These are phyloP conservation scores for Arctium minus DNA, from an alignment of 129 eudicot species.

Conservation along the genomic window DNA sequence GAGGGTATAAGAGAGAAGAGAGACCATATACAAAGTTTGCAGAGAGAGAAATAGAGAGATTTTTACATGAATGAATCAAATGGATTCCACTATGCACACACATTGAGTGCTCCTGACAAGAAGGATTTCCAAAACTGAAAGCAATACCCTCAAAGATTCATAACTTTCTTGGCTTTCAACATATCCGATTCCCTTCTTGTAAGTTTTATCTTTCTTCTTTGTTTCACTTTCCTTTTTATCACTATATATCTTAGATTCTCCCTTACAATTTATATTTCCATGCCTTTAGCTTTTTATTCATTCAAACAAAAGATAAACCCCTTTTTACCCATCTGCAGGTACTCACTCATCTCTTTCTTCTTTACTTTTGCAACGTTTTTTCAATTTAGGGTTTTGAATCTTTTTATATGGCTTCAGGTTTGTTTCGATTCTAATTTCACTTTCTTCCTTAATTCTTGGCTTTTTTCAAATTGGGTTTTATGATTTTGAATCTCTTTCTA, in stretches of 20 bases:
- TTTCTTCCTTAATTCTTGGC: not conserved
- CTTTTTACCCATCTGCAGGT: constrained; percentile 28
- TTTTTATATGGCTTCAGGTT: not conserved
- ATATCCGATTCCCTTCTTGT: constrained; percentile 80
- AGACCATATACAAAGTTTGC: not conserved
- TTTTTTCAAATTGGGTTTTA: not conserved
- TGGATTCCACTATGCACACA: constrained; percentile 22
- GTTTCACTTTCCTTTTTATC: constrained; percentile 15
- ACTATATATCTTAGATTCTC: constrained; percentile 27
- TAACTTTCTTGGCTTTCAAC: constrained; percentile 40
- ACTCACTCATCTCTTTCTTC: constrained; percentile 8
- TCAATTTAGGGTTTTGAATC: not conserved
- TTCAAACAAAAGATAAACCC: constrained; percentile 10
- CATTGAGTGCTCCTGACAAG: constrained; percentile 18
- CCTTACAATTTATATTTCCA: constrained; percentile 13
- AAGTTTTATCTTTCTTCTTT: constrained; percentile 56
- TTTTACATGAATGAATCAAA: constrained; percentile 10
- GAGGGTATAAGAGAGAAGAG: not conserved
- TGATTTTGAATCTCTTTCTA: too few species aligned
- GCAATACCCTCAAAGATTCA: constrained; percentile 36
- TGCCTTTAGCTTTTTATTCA: constrained; percentile 6
- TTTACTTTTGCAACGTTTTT: constrained; percentile 7
- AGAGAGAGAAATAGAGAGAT: not conserved
- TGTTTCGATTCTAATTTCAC: not conserved
- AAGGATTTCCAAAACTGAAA: constrained; percentile 16